Evolutionary conservation across 176 grass and related monocot species (phyloP).

Genomic region (Hyparrhenia diplandra): DNA sequence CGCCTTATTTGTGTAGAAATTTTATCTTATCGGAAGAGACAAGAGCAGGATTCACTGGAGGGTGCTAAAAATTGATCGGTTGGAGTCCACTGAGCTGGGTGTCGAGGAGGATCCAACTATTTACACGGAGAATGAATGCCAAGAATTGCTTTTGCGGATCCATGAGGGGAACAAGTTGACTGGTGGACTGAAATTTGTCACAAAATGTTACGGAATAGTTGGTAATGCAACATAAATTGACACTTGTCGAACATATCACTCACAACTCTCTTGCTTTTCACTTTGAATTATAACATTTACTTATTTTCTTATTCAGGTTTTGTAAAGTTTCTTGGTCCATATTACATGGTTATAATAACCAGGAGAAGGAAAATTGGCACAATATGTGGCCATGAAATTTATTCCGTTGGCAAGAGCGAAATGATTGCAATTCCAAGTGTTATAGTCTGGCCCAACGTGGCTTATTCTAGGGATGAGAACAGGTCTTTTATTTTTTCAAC

Average conservation of each 20-base stretch:
- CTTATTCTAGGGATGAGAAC: conserved; percentile 99
- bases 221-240: conserved; percentile 47
- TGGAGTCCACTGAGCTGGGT: conserved; percentile 56
- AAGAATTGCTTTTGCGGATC: conserved; percentile 66
- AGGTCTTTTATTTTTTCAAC: conserved; percentile 86
- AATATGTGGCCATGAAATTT: conserved; percentile 79
- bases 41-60: conserved; percentile 71
- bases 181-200: conserved; percentile 85
- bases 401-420: conserved; percentile 77
- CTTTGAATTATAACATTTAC: conserved; percentile 28
- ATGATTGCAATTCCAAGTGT: conserved; percentile 80
- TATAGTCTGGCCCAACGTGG: conserved; percentile 72
- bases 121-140: conserved; percentile 66
- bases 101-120: conserved; percentile 77
- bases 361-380: conserved; percentile 87
- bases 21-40: conserved; percentile 87
- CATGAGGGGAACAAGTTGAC: conserved; percentile 80
- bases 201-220: conserved; percentile 93
- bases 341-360: conserved; percentile 96
- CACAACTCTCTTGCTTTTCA: neutral
- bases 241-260: conserved; percentile 4
- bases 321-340: conserved; percentile 90
- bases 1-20: conserved; percentile 68
- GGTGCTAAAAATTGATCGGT: conserved; percentile 77
- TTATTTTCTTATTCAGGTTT: conserved; percentile 66